Evolutionary conservation across 352 stramenopile species (phyloP).

Genomic region (Globisporangium iwayamae): DNA sequence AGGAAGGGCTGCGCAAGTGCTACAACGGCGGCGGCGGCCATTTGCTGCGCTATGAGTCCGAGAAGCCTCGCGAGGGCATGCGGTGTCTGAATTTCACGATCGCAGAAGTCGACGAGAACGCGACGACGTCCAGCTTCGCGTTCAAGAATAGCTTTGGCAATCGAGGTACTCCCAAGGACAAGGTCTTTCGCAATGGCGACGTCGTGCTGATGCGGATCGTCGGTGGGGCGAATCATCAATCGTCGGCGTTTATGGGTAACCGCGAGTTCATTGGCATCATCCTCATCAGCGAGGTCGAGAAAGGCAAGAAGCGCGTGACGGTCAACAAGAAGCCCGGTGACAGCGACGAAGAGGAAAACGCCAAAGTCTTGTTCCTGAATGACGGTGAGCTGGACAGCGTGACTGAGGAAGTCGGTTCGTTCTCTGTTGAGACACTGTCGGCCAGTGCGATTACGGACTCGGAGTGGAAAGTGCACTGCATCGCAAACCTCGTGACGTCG

Average conservation of each 20-base stretch:
- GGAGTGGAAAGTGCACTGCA: conserved; percentile 74
- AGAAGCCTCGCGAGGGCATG: conserved; percentile 82
- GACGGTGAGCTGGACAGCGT: conserved; percentile 72
- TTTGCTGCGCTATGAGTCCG: conserved; percentile 71
- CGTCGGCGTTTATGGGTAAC: conserved; percentile 38
- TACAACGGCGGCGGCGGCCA: conserved; percentile 45
- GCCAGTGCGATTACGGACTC: conserved; percentile 59
- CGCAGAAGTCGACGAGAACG: conserved; percentile 41
- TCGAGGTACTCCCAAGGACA: conserved; percentile 42
- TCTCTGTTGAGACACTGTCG: conserved; percentile 65
- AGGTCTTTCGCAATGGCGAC: conserved; percentile 79
- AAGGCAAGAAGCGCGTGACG: conserved; percentile 40
- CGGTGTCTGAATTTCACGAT: conserved; percentile 73
- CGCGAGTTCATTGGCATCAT: conserved; percentile 73
- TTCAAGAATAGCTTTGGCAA: conserved; percentile 18
- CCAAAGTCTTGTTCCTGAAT: conserved; percentile 79
- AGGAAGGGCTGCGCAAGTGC: conserved; percentile 56
- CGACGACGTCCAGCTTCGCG: conserved; percentile 18
- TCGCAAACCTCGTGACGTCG: conserved; percentile 78
- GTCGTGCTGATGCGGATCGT: conserved; percentile 56
- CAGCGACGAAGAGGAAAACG: conserved; percentile 53
- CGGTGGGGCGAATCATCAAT: conserved; percentile 19
- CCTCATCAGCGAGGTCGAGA: conserved; percentile 72
- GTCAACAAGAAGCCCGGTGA: conserved; percentile 39
- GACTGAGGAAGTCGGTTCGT: conserved; percentile 52